Evolutionary conservation across 164 flowering plant species (phyloP).

Genomic region (Liriodendron chinense): DNA sequence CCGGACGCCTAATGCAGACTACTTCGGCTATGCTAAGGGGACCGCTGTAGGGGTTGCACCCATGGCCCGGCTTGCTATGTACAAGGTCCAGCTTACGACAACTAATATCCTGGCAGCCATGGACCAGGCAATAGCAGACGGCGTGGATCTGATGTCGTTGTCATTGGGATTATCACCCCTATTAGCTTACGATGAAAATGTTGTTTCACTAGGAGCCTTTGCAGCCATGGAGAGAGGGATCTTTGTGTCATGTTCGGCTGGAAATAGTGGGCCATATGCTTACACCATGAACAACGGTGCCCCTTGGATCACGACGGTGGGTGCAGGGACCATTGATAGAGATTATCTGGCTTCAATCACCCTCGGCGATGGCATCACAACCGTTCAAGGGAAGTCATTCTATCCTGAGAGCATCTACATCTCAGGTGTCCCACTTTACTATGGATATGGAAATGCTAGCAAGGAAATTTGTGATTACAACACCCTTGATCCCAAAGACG

Average conservation of each 20-base stretch:
- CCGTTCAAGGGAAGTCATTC: slow-evolving; percentile 26
- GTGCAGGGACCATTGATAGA: slow-evolving; percentile 18
- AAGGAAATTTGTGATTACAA: slow-evolving; percentile 6
- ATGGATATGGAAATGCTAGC: slow-evolving; percentile 27
- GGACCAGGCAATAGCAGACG: slow-evolving; percentile 24
- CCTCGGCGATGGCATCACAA: slow-evolving; percentile 17
- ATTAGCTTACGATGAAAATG: background rate
- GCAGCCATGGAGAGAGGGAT: slow-evolving; percentile 26
- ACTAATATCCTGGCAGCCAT: slow-evolving; percentile 17
- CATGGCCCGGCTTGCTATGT: slow-evolving; percentile 11
- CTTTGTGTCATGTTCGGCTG: slow-evolving; percentile 24
- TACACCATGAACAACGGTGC: slow-evolving; percentile 19
- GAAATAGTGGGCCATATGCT: slow-evolving; percentile 12
- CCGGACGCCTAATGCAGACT: slow-evolving; percentile 42
- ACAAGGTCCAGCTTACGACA: slow-evolving; percentile 8
- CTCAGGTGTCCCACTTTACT: slow-evolving; percentile 24
- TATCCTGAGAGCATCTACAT: slow-evolving; percentile 32
- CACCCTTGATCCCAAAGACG: no score
- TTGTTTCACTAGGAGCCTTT: slow-evolving; percentile 17
- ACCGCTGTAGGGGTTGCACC: slow-evolving; percentile 6
- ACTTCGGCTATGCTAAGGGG: slow-evolving; percentile 54
- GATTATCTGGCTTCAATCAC: slow-evolving; percentile 11
- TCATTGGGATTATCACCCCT: slow-evolving; percentile 7
- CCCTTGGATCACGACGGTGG: slow-evolving; percentile 25
- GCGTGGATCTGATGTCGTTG: slow-evolving; percentile 18